These are phyloP conservation scores for Kuraishia hungarica DNA, from an alignment of 805 yeast species.

Conservation along the genomic window DNA sequence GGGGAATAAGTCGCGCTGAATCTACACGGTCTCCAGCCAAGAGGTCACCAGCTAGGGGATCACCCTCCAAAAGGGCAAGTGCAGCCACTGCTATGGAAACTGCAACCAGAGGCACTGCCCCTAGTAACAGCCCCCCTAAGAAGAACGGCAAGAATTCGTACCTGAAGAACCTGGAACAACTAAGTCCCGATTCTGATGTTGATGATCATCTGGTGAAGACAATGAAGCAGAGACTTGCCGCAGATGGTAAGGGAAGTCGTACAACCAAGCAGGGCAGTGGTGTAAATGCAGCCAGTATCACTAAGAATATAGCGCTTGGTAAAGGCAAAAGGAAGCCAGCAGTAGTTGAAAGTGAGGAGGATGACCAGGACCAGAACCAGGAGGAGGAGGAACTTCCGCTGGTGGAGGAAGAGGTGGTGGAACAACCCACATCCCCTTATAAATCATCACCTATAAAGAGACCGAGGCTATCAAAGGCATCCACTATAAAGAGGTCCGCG, in stretches of 20 bases:
- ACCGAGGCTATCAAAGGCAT: slow-evolving; percentile 8
- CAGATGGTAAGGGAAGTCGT: not conserved
- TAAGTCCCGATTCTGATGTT: slow-evolving; percentile 9
- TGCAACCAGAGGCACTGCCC: not conserved
- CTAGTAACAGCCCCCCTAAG: not conserved
- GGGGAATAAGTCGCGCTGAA: not conserved
- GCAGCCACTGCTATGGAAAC: too few species aligned
- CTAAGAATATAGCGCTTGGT: slow-evolving; percentile 27
- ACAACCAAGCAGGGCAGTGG: not conserved
- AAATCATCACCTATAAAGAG: slow-evolving; percentile 12
- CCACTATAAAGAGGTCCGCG: not conserved
- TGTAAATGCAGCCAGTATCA: slow-evolving; percentile 12
- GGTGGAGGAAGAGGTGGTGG: slow-evolving; percentile 15
- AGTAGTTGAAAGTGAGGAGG: not conserved
- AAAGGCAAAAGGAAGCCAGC: slow-evolving; percentile 5
- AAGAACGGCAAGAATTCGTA: not conserved
- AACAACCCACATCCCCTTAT: too few species aligned
- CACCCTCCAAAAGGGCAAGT: too few species aligned
- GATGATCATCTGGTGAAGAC: slow-evolving; percentile 4
- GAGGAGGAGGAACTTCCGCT: slow-evolving; percentile 7
- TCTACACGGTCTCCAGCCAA: not conserved
- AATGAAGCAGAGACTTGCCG: slow-evolving; percentile 1
- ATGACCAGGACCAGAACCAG: slow-evolving; percentile 5
- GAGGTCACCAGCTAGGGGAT: not conserved
- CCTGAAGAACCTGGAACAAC: slow-evolving; percentile 6